These are phyloP conservation scores for Orbilia quercus DNA, from an alignment of 2,329 filamentous ascomycete species.

Conservation along the genomic window DNA sequence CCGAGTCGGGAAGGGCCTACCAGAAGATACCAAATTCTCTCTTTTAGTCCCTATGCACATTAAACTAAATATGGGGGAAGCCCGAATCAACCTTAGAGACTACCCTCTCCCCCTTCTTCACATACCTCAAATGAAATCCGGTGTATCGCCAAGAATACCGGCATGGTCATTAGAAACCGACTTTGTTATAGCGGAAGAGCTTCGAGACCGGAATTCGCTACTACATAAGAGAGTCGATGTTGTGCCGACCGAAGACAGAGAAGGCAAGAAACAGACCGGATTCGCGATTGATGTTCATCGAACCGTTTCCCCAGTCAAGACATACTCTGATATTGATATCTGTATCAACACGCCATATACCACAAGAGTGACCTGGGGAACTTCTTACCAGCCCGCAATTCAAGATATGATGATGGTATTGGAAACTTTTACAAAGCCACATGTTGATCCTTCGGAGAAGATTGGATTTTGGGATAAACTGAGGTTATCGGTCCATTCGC, in stretches of 20 bases:
- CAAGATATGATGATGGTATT: slow-evolving; percentile 99
- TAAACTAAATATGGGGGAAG: slow-evolving; percentile 89
- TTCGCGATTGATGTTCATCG: slow-evolving; percentile 88
- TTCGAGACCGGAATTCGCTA: slow-evolving; percentile 80
- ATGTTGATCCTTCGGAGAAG: slow-evolving; percentile 89
- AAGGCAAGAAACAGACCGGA: slow-evolving; percentile 69
- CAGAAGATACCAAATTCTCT: slow-evolving; percentile 87
- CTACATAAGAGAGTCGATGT: slow-evolving; percentile 85
- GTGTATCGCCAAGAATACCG: slow-evolving; percentile 82
- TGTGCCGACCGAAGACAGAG: slow-evolving; percentile 75
- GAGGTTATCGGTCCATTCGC: slow-evolving; percentile 89
- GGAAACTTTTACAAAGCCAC: slow-evolving; percentile 96
- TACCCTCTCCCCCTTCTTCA: slow-evolving; percentile 93
- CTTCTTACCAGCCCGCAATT: slow-evolving; percentile 95
- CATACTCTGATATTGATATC: slow-evolving; percentile 89
- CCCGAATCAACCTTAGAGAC: slow-evolving; percentile 84
- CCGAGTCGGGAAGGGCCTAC: slow-evolving; percentile 95
- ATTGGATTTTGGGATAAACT: slow-evolving; percentile 99
- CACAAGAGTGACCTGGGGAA: slow-evolving; percentile 95
- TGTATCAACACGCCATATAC: slow-evolving; percentile 93
- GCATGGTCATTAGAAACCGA: slow-evolving; percentile 86
- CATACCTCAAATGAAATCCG: slow-evolving; percentile 81
- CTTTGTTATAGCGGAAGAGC: slow-evolving; percentile 96
- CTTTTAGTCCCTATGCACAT: slow-evolving; percentile 90
- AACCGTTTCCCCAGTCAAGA: slow-evolving; percentile 94